Evolutionary conservation across 352 stramenopile genomes (phyloP), one percentile per base, ranked within the genome.

Genomic region (Thraustochytrium striatum): DNA sequence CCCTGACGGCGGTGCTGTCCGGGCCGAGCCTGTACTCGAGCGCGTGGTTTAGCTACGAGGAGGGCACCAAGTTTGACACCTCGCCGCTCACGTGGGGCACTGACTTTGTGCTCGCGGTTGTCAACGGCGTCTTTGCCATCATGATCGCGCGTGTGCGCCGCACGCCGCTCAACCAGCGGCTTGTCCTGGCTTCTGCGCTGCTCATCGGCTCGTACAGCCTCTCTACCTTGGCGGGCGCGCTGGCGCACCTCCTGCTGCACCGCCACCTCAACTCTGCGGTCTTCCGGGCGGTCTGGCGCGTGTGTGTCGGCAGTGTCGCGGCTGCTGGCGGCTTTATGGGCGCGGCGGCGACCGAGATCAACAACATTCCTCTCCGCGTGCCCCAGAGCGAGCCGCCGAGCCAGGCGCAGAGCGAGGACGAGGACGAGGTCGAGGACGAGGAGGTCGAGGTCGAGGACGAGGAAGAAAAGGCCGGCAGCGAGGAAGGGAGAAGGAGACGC

Each of bases 251-350:
- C 62, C 75, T 72, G 47, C 88, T 86, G 62, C 61, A 36, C 1
- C 44, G 36, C 21, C 25, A 32, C 8, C 65, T 75, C 5, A 88
- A 90, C 57, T 83, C 85, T 1, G 13, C 35, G 9, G 33, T 30
- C 11, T 91, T 91, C 79, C 81, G 85, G 9, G 30, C 88, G 1
- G 61, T 89, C 1, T 90, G 87, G 87, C 86, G 83, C 9, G 62
- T 88, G 8, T 89, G 85, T 68, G 87, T 91, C 0, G 87, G 87
- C 0, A 87, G 82, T 52, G 87, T 91, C 1, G 81, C 69, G 11
- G 75, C 78, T 32, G 87, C 86, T 13, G 83, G 83, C 33, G 78
- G 59, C 13, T 86, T 81, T 30, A 90, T 91, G 85, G 86, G 86
- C 39, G 70, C 75, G 7, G 85, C 86, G 36, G 87, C 82, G 7